phyloP scores from a whole-genome alignment of 2,329 filamentous ascomycete genomes.

The Epicoccum sorghinum region DNA sequence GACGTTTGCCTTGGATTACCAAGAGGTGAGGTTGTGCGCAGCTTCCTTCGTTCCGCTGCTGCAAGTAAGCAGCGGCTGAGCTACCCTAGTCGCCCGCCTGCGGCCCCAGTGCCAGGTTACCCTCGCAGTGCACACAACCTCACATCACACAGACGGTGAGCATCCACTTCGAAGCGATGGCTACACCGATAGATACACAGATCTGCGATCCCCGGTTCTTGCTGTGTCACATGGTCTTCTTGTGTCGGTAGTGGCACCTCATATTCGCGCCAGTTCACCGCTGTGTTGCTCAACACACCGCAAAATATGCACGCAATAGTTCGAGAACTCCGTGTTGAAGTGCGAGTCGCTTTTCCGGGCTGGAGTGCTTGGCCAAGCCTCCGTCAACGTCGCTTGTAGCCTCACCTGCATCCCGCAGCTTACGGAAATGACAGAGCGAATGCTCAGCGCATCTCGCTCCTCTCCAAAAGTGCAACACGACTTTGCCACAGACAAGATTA shows the following conservation, averaged over 20 bases:
- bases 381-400: conserved; percentile 5
- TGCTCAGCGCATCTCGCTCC: not conserved
- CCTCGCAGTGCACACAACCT: conserved; percentile 1
- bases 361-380: conserved; percentile 5
- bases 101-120: not conserved
- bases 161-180: conserved; percentile 16
- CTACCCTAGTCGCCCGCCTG: not conserved
- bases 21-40: conserved; percentile 3
- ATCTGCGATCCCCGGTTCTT: conserved; percentile 11
- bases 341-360: conserved; percentile 2
- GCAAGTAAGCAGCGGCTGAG: not conserved
- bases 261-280: conserved; percentile 15
- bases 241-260: not conserved
- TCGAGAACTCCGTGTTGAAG: not conserved
- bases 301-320: conserved; percentile 11
- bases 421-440: conserved; percentile 15
- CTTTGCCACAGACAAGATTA: conserved; percentile 1
- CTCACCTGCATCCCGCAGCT: conserved; percentile 9
- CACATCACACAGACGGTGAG: conserved; percentile 17
- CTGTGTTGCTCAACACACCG: conserved; percentile 13
- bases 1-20: not conserved
- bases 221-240: conserved; percentile 13
- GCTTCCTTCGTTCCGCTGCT: conserved; percentile 3
- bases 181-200: conserved; percentile 12
- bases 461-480: conserved; percentile 1